phyloP scores from a whole-genome alignment of 2,329 filamentous ascomycete species.

The Claviceps maximensis region DNA sequence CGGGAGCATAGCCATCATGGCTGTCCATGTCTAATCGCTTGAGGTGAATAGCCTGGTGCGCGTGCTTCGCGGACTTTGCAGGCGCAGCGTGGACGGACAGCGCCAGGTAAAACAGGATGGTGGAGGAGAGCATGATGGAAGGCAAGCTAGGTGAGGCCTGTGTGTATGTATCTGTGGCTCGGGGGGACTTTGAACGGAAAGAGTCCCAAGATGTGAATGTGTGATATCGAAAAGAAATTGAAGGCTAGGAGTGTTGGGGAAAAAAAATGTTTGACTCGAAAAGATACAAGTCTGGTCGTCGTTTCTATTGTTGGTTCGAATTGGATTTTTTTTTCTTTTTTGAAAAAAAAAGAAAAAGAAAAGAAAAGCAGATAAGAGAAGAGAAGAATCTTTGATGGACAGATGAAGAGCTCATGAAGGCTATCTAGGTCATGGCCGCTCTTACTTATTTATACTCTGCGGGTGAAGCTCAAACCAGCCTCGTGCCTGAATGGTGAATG shows the following conservation, averaged over 20 bases:
- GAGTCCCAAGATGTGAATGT: background rate
- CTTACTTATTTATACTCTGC: constrained; percentile 3
- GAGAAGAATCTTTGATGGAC: too few relatives aligned
- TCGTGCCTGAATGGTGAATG: background rate
- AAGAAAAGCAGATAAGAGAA: background rate
- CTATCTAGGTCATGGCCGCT: background rate
- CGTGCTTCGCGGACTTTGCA: background rate
- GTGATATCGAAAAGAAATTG: background rate
- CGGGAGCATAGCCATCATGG: background rate
- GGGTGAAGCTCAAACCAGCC: background rate
- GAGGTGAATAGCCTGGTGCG: constrained; percentile 1
- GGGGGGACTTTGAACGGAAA: background rate
- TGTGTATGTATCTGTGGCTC: background rate
- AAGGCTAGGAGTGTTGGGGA: background rate
- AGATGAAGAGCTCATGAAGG: too few relatives aligned
- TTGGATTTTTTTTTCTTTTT: too few relatives aligned
- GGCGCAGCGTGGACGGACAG: constrained; percentile 5
- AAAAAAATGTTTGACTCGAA: background rate
- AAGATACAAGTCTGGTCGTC: background rate
- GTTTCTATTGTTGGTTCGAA: background rate
- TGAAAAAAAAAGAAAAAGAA: too few relatives aligned
- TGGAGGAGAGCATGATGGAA: constrained; percentile 3
- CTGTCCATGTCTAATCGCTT: constrained; percentile 1
- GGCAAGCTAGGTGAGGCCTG: background rate
- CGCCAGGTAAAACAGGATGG: constrained; percentile 2